Evolutionary conservation across 129 eudicot genomes (phyloP).

Genomic region (Saposhnikovia divaricata): DNA sequence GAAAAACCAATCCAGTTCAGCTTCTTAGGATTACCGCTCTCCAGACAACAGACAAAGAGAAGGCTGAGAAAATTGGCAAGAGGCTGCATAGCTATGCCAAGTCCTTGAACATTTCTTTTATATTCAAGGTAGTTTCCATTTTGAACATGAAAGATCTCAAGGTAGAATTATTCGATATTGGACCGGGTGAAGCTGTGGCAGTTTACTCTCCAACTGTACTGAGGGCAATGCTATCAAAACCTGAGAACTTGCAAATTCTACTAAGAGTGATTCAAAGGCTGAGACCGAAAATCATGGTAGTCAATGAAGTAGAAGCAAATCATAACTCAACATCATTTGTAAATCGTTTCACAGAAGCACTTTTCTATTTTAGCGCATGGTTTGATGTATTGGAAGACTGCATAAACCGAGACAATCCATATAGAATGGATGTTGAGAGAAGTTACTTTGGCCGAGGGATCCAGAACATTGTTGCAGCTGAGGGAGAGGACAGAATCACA

Average conservation of each 20-base stretch:
- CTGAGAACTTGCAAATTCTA: slow-evolving; percentile 30
- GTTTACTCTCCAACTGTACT: slow-evolving; percentile 31
- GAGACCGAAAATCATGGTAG: slow-evolving; percentile 40
- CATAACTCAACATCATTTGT: slow-evolving; percentile 58
- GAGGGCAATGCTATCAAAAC: slow-evolving; percentile 38
- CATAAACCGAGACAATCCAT: slow-evolving; percentile 27
- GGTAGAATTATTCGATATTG: slow-evolving; percentile 31
- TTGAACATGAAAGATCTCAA: slow-evolving; percentile 40
- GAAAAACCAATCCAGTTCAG: slow-evolving; percentile 10
- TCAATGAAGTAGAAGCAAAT: slow-evolving; percentile 56
- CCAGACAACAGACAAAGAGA: slow-evolving; percentile 19
- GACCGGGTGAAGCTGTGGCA: slow-evolving; percentile 35
- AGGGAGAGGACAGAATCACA: slow-evolving; percentile 36
- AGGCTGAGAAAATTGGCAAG: slow-evolving; percentile 35
- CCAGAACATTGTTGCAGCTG: slow-evolving; percentile 33
- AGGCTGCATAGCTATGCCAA: slow-evolving; percentile 38
- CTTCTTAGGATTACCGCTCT: slow-evolving; percentile 43
- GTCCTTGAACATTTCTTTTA: slow-evolving; percentile 37
- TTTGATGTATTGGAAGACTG: slow-evolving; percentile 50
- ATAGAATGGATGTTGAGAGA: slow-evolving; percentile 37
- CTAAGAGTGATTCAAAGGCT: slow-evolving; percentile 33
- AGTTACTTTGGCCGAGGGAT: slow-evolving; percentile 41
- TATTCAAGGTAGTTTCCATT: slow-evolving; percentile 31
- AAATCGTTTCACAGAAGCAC: slow-evolving; percentile 42
- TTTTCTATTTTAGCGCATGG: slow-evolving; percentile 39